Base-by-base conservation (phyloP, 176 grass and related monocot genomes). In the Carex pumila region DNA sequence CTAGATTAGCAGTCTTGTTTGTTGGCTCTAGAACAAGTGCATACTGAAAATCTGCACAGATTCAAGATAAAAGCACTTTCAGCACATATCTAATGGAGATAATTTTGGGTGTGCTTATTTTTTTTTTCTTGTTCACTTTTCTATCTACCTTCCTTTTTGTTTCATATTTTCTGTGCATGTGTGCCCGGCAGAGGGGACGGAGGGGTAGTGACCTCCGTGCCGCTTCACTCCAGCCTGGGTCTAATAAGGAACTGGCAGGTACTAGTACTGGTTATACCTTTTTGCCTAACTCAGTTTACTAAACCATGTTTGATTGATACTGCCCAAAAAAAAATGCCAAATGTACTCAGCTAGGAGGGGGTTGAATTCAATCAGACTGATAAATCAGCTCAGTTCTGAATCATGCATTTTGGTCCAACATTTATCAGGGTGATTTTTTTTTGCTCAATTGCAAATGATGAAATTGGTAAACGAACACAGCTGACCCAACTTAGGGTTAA, bases 21-120 rank as follows among this genome's bases (percentile, higher is more conserved):
- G 92, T 99, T 74, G 97, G 97, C 59, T 99, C 97, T 76, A 99
- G 84, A 43, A 99, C 90, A 30, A 99, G 91, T 29, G 97, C 97
- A 85, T 94, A 90, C 78, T 87, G 93, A 83, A 96, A 99, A 99
- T 99, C 97, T 99, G 91, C 71, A 94, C 61, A 87, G 31, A n/a
- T 36, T 65, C 18, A 78, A 78, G 73, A 57, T 56, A 57, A 78
- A 78, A 31, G 14, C 52, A 78, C 22, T 57, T 57, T 56, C 29
- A 78, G 52, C 52, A 56, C 13, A 77, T 22, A 34, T 8, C 19
- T 77, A n/a, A 56, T 10, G 18, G 18, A 47, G 18, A 71, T 67
- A 45, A 36, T 45, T 71, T 8, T 1, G 68, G 0, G 25, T 31
- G 29, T 32, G 29, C 8, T 30, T 55, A 14, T 54, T 52, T 74